These are phyloP conservation scores for Hirsutella minnesotensis DNA, from an alignment of 2,329 filamentous ascomycete genomes.

Conservation along the genomic window DNA sequence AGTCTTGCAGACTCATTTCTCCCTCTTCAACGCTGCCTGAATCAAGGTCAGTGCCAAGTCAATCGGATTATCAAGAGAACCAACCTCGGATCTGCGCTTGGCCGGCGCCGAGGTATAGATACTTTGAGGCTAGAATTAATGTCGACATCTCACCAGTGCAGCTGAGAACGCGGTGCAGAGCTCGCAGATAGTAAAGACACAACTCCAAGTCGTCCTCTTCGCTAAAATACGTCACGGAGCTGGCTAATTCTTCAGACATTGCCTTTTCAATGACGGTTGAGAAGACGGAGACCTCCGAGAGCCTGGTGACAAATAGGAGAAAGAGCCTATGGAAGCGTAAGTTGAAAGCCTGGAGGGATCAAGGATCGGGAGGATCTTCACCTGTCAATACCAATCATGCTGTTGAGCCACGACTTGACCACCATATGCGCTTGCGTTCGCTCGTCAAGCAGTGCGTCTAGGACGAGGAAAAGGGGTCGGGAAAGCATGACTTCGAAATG, in stretches of 20 bases:
- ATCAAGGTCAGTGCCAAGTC: constrained; percentile 9
- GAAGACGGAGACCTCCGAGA: constrained; percentile 44
- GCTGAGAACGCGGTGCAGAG: constrained; percentile 60
- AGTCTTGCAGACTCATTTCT: constrained; percentile 52
- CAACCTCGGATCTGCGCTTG: constrained; percentile 35
- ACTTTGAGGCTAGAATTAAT: constrained; percentile 54
- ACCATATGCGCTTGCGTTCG: constrained; percentile 64
- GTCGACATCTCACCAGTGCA: constrained; percentile 57
- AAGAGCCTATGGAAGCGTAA: constrained; percentile 37
- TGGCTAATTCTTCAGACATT: constrained; percentile 6
- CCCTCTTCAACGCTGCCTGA: constrained; percentile 38
- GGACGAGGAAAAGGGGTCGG: constrained; percentile 66
- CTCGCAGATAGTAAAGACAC: constrained; percentile 66
- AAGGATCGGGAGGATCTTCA: constrained; percentile 17
- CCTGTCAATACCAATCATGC: constrained; percentile 50
- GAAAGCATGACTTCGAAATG: constrained; percentile 65
- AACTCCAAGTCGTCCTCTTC: constrained; percentile 61
- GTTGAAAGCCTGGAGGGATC: not conserved
- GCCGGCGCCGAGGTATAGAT: constrained; percentile 16
- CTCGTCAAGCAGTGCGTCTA: constrained; percentile 67
- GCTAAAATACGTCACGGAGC: constrained; percentile 18
- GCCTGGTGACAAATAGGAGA: constrained; percentile 45
- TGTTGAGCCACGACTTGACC: constrained; percentile 70
- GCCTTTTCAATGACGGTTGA: constrained; percentile 5
- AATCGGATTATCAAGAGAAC: constrained; percentile 14